Base-by-base conservation (phyloP, 345 rosid species). In the Trapa incisa region DNA sequence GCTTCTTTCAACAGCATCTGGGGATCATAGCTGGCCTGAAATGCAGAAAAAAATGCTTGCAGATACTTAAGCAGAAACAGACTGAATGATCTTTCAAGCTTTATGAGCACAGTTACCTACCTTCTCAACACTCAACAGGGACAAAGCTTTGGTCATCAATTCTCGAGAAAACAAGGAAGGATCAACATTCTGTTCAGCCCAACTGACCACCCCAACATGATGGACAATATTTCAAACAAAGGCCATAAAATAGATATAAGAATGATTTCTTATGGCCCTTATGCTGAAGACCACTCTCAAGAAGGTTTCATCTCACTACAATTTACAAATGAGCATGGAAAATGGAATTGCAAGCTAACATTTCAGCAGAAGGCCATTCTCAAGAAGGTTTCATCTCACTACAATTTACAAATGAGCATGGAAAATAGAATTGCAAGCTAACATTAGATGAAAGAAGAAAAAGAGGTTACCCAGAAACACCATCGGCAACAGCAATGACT, bases 131-230 rank as follows among this genome's bases (percentile, higher is more conserved):
- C 57, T 81, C 22, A 87, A 84, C 0, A 89, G 37, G 73, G 71
- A 71, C 45, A 83, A 83, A 79, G 86, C 89, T 77, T 84, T 85
- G 39, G 83, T 72, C 85, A 89, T 86, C 69, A 92, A 74, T 75
- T 92, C 96, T 67, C 65, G 78, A 6, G 98, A 81, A 60, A 92
- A 92, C 47, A 92, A 68, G 12, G 96, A 83, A 75, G 98, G 93
- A 77, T 92, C 96, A 80, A 92, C 96, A 75, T 92, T 81, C 72
- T 80, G 74, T 76, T 84, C 95, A 71, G 93, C 96, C 96, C 96
- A 92, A 68, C 96, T 87, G 71, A 29, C 36, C 32, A 6, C 15
- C 36, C 62, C 3, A 80, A 73, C 60, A 65, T 76, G 63, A 47
- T 5, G 61, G 68, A 33, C 69, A 67, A 47, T 17, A 37, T 60